Conservation (phyloP, 2,329 filamentous ascomycete genomes). For the Teratosphaeria nubilosa region DNA sequence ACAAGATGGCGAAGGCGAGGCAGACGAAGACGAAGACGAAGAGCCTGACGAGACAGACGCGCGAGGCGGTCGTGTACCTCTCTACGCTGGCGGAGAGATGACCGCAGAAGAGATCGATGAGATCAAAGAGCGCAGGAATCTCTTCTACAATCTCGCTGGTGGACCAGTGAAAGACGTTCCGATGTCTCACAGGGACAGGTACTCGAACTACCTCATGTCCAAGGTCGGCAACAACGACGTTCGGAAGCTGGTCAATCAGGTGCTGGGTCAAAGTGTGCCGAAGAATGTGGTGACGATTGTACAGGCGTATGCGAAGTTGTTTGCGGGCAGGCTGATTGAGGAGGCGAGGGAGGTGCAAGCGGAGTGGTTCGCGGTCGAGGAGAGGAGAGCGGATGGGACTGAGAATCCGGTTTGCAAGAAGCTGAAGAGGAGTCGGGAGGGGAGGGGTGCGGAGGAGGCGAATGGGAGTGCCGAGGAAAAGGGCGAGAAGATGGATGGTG, state of each 20-base stretch:
- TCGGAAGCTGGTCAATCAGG: slow-evolving; percentile 68
- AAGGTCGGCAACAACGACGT: slow-evolving; percentile 61
- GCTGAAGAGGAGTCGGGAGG: slow-evolving; percentile 6
- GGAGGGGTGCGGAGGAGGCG: slow-evolving; percentile 11
- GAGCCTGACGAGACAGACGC: slow-evolving; percentile 50
- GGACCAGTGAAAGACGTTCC: slow-evolving; percentile 40
- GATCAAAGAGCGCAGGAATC: slow-evolving; percentile 13
- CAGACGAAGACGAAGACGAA: slow-evolving; percentile 39
- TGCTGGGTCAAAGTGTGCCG: slow-evolving; percentile 68
- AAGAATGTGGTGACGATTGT: slow-evolving; percentile 65
- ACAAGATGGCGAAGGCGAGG: slow-evolving; percentile 28
- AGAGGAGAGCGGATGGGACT: slow-evolving; percentile 41
- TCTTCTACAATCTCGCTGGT: slow-evolving; percentile 40
- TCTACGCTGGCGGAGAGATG: slow-evolving; percentile 15
- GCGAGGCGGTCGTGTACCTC: slow-evolving; percentile 32
- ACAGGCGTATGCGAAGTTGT: slow-evolving; percentile 65
- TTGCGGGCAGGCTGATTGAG: slow-evolving; percentile 67
- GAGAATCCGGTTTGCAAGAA: slow-evolving; percentile 31
- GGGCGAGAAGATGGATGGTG: not conserved
- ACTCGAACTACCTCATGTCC: slow-evolving; percentile 59
- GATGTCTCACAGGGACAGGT: slow-evolving; percentile 45
- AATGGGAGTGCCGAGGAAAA: slow-evolving; percentile 10
- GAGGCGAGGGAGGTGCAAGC: slow-evolving; percentile 58
- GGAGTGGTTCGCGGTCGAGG: slow-evolving; percentile 54
- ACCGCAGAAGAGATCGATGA: slow-evolving; percentile 11